Evolutionary conservation across 495 filamentous ascomycete genomes (phyloP).

Genomic region (Acidiella bohemica): DNA sequence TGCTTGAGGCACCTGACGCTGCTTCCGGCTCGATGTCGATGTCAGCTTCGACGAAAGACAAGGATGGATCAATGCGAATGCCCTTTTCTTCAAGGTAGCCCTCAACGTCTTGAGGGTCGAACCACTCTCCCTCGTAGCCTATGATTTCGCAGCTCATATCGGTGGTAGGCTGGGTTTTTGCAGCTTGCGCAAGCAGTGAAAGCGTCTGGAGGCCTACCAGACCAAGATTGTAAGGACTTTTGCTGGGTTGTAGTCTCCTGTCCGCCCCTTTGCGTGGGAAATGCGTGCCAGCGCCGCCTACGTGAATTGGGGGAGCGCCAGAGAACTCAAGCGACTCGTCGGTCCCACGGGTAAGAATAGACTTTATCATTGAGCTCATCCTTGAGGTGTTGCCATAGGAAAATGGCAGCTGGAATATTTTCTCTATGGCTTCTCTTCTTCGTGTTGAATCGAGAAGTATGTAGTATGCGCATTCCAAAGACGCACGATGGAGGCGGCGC

Average conservation of each 20-base stretch:
- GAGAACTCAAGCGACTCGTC: conserved; percentile 44
- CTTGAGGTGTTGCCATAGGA: conserved; percentile 39
- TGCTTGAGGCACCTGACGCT: neutral
- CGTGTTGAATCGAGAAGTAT: conserved; percentile 45
- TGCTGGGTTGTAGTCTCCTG: conserved; percentile 18
- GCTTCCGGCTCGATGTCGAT: conserved; percentile 15
- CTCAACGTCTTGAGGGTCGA: conserved; percentile 60
- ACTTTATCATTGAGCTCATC: conserved; percentile 35
- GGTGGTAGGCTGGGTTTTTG: conserved; percentile 5
- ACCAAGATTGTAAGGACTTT: conserved; percentile 27
- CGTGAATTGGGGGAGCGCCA: conserved; percentile 47
- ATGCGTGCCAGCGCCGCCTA: conserved; percentile 58
- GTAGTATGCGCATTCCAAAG: conserved; percentile 47
- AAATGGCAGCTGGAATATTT: conserved; percentile 54
- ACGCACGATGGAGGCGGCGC: conserved; percentile 52
- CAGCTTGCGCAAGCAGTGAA: conserved; percentile 29
- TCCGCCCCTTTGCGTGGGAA: conserved; percentile 33
- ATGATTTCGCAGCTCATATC: conserved; percentile 18
- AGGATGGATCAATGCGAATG: conserved; percentile 39
- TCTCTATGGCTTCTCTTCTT: conserved; percentile 36
- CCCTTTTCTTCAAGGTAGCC: conserved; percentile 49
- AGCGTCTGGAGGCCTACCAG: conserved; percentile 22
- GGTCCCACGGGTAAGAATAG: conserved; percentile 28
- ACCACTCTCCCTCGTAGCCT: conserved; percentile 51
- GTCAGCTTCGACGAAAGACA: conserved; percentile 40